Conservation (phyloP, 495 filamentous ascomycete genomes). For the Penicillium herquei region DNA sequence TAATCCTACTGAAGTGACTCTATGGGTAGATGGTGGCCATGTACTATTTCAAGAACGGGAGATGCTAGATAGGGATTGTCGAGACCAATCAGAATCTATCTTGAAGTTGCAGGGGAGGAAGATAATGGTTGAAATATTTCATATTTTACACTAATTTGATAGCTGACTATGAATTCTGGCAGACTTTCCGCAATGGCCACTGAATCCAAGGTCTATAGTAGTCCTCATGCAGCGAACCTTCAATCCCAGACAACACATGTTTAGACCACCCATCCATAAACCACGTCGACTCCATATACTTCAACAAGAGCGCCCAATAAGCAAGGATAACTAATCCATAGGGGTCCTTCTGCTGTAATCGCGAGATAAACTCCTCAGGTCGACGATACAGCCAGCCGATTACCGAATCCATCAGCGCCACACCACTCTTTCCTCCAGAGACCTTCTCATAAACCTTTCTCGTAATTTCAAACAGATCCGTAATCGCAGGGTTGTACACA, state of each 20-base stretch:
- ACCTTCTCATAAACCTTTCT: conserved; percentile 20
- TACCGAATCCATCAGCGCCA: conserved; percentile 23
- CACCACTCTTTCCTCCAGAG: conserved; percentile 9
- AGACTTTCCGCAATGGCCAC: conserved; percentile 28
- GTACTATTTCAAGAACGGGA: too few species aligned
- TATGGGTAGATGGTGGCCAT: too few species aligned
- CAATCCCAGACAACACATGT: conserved; percentile 36
- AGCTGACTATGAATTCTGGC: background rate
- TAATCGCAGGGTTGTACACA: conserved; percentile 13
- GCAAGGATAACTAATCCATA: conserved; percentile 38
- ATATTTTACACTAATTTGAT: background rate
- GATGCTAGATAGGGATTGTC: too few species aligned
- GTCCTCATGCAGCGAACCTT: conserved; percentile 14
- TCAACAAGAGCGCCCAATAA: conserved; percentile 40
- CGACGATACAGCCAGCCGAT: conserved; percentile 41
- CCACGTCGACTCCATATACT: conserved; percentile 35
- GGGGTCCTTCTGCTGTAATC: conserved; percentile 33
- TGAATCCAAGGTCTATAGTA: conserved; percentile 30
- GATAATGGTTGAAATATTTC: too few species aligned
- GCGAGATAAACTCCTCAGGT: conserved; percentile 27
- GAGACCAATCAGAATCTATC: too few species aligned
- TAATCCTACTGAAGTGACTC: too few species aligned
- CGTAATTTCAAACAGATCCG: conserved; percentile 19
- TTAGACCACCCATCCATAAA: conserved; percentile 39
- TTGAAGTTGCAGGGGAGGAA: too few species aligned